A percentile compares a stretch with the other conserved stretches of the same genome.
Conservation (phyloP, 2,329 filamentous ascomycete species). For the Phaeosphaeria sp. region DNA sequence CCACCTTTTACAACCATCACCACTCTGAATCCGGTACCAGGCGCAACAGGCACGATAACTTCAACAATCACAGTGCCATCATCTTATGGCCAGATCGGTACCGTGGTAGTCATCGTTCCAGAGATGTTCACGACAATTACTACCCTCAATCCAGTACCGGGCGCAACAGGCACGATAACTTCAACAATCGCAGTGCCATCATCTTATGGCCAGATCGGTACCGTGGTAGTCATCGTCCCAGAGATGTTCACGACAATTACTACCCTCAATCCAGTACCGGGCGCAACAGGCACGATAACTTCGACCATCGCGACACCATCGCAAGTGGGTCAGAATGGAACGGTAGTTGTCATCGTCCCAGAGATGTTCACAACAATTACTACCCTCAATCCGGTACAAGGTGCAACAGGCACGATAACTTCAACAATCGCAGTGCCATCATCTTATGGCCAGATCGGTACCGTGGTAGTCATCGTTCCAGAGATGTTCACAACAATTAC, state of each 20-base stretch:
- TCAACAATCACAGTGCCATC: too few species aligned
- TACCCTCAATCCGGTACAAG: too few species aligned
- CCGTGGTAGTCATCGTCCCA: neutral
- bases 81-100: neutral
- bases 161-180: neutral
- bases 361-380: too few species aligned
- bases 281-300: neutral
- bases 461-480: neutral
- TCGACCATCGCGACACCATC: neutral
- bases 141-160: too few species aligned
- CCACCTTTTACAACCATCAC: too few species aligned
- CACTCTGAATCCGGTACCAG: too few species aligned
- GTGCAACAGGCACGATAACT: neutral
- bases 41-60: too few species aligned
- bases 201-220: neutral
- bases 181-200: neutral
- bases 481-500: neutral
- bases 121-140: too few species aligned
- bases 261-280: too few species aligned
- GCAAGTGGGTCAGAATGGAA: neutral
- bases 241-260: too few species aligned
- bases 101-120: too few species aligned
- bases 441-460: neutral
- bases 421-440: neutral
- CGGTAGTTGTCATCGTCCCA: neutral